Evolutionary conservation across 2,329 filamentous ascomycete species (phyloP), one percentile per base, ranked within the genome.

Genomic region (Calonectria naviculata): DNA sequence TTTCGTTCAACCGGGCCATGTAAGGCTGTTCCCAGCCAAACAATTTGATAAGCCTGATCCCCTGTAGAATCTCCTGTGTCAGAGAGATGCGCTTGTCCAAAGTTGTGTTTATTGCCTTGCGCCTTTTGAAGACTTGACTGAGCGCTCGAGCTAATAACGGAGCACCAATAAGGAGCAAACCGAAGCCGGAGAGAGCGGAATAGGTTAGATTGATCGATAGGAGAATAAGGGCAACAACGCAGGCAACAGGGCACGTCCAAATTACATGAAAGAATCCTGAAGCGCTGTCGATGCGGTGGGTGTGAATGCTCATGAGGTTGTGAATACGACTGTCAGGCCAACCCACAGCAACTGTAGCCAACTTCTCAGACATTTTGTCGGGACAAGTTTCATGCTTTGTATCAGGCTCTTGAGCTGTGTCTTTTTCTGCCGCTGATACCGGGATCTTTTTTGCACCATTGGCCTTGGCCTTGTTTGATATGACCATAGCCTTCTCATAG

Each of bases 11-110:
- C 17, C 95, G 91, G 62, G 91, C 87, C 17, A 98, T 85, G 79
- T 98, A 98, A 42, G 94, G 93, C 67, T 89, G 92, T 81, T 98
- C 96, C 96, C 96, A 98, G 12, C 95, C 95, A 80, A 98, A 98
- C 82, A 91, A 98, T 82, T 98, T 98, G 84, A 98, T 95, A 79
- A 98, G 98, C 28, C 95, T 90, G 24, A 98, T 95, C 0, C 94
- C 94, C 75, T 95, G 93, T 12, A 98, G 80, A 61, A 98, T 97
- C 80, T 98, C 96, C 80, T 98, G 95, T 0, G 95, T 98, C 42
- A 98, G 85, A 62, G 93, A 93, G 8, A 98, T 95, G 73, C 96
- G 91, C 83, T 97, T 93, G 80, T 98, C 96, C 2, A 96, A 98
- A 71, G 98, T 90, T 79, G 95, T 95, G 87, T 98, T 98, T 86